These are phyloP conservation scores for Tilletia horrida DNA, from an alignment of 1,284 basidiomycete species.

Conservation along the genomic window DNA sequence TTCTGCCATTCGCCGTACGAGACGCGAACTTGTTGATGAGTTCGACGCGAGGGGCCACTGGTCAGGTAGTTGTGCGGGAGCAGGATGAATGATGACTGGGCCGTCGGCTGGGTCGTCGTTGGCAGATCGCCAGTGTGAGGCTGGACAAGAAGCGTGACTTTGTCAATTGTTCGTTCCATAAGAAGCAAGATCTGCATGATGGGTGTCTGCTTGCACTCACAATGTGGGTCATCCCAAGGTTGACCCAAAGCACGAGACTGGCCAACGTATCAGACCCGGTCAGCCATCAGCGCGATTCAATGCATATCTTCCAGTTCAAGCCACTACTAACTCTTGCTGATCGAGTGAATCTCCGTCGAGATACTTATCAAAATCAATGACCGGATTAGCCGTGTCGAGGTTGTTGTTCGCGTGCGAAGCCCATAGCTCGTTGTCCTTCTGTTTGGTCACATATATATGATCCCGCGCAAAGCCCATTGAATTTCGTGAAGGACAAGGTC, in stretches of 20 bases:
- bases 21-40: constrained; percentile 13
- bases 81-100: constrained; percentile 13
- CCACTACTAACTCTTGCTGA: constrained; percentile 45
- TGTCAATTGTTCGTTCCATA: background rate
- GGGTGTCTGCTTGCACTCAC: background rate
- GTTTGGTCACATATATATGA: constrained; percentile 40
- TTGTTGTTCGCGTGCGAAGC: constrained; percentile 27
- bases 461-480: constrained; percentile 43
- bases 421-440: constrained; percentile 30
- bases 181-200: background rate
- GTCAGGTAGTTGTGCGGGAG: constrained; percentile 18
- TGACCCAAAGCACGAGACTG: constrained; percentile 44
- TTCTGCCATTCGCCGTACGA: constrained; percentile 5
- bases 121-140: constrained; percentile 34
- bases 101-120: constrained; percentile 25
- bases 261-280: too few species aligned
- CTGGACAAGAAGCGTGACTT: background rate
- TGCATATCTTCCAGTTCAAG: too few species aligned
- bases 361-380: constrained; percentile 50
- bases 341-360: constrained; percentile 53
- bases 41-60: constrained; percentile 2
- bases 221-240: constrained; percentile 37
- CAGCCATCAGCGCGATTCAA: too few species aligned
- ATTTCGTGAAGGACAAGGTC: too few species aligned
- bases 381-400: constrained; percentile 31